These are phyloP conservation scores for Talaromyces trachyspermus DNA, from an alignment of 495 filamentous ascomycete genomes.

Conservation along the genomic window DNA sequence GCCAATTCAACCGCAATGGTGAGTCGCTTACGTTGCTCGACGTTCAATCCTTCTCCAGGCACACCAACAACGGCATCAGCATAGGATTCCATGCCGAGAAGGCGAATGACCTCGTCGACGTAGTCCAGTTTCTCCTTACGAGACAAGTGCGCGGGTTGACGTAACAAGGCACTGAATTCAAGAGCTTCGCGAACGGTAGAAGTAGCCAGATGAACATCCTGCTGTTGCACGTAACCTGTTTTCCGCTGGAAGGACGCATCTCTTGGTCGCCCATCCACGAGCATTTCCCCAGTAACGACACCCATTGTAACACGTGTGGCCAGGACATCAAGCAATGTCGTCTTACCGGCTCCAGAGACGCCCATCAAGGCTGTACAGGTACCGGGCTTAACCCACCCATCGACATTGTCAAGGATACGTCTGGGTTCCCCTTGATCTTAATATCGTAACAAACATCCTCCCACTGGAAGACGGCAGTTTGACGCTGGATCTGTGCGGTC, in stretches of 20 bases:
- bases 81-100: conserved; percentile 82
- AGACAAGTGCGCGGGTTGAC: conserved; percentile 65
- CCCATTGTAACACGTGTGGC: conserved; percentile 73
- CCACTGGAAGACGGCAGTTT: conserved; percentile 81
- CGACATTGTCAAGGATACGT: conserved; percentile 74
- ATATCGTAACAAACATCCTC: conserved; percentile 80
- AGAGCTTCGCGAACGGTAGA: conserved; percentile 79
- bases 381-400: conserved; percentile 88
- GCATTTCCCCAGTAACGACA: conserved; percentile 76
- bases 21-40: conserved; percentile 80
- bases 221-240: conserved; percentile 90
- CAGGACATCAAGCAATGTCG: conserved; percentile 44
- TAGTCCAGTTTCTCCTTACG: conserved; percentile 73
- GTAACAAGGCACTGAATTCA: conserved; percentile 73
- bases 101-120: conserved; percentile 84
- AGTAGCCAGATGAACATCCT: conserved; percentile 80
- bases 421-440: conserved; percentile 73
- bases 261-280: conserved; percentile 68
- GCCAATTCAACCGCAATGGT: conserved; percentile 87
- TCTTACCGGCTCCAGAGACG: conserved; percentile 55
- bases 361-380: conserved; percentile 86
- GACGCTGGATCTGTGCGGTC: conserved; percentile 26
- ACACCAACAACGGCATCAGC: conserved; percentile 84
- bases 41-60: conserved; percentile 81
- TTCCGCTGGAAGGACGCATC: conserved; percentile 82